phyloP scores from a whole-genome alignment of 2,329 filamentous ascomycete species.

The Fusarium anguioides region DNA sequence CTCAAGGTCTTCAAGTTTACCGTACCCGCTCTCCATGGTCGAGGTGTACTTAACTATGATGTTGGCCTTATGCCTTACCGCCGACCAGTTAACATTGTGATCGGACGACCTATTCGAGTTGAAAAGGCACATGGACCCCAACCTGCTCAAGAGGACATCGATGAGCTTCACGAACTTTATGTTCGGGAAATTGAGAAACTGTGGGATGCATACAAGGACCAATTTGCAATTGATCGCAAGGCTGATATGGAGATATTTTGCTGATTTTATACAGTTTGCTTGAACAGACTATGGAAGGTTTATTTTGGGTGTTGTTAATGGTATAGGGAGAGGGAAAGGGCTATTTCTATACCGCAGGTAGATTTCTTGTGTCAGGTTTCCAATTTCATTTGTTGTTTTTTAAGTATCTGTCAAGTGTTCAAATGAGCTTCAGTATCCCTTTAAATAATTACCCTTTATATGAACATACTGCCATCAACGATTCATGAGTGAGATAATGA shows the following conservation, averaged over 20 bases:
- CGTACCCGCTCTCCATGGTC: conserved; percentile 86
- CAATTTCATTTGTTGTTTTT: conserved; percentile 3
- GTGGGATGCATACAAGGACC: conserved; percentile 83
- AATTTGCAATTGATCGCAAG: conserved; percentile 71
- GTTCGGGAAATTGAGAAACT: conserved; percentile 77
- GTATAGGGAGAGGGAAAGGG: background rate
- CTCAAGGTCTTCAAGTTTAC: conserved; percentile 93
- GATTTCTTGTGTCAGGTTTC: background rate
- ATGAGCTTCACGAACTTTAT: conserved; percentile 83
- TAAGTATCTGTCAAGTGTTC: background rate
- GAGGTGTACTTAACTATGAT: conserved; percentile 97
- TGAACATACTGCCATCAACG: too few species aligned
- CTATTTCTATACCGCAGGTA: background rate
- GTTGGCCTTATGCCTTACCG: conserved; percentile 96
- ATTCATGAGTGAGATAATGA: background rate
- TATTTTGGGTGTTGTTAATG: background rate
- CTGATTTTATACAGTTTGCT: conserved; percentile 46
- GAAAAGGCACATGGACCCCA: conserved; percentile 64
- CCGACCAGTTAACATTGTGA: conserved; percentile 86
- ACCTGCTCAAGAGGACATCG: conserved; percentile 79
- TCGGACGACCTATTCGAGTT: conserved; percentile 83
- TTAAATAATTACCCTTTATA: background rate
- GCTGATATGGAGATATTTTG: conserved; percentile 76
- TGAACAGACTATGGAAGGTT: background rate
- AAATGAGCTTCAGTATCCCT: too few species aligned